phyloP scores from a whole-genome alignment of 768 basidiomycete genomes.

The Lentinula lateritia region DNA sequence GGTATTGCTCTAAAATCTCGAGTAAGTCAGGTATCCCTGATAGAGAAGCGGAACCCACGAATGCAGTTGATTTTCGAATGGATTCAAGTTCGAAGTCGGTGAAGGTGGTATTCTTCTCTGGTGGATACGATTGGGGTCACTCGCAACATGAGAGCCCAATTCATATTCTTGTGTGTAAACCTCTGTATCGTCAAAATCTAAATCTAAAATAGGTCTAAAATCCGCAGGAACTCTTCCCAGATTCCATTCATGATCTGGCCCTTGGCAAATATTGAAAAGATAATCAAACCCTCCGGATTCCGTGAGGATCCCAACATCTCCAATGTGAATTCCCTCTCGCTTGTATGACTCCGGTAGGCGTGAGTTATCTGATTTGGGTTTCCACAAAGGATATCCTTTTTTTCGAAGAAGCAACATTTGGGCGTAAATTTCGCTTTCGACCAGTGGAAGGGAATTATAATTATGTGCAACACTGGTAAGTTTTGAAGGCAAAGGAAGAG shows the following conservation, averaged over 20 bases:
- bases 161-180: not conserved
- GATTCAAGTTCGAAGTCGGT: no score
- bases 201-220: conserved; percentile 14
- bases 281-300: conserved; percentile 21
- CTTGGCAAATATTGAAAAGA: conserved; percentile 23
- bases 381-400: conserved; percentile 21
- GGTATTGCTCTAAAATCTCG: not conserved
- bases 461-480: no score
- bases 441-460: no score
- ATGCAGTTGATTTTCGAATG: no score
- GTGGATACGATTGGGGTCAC: not conserved
- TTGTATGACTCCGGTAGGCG: conserved; percentile 9
- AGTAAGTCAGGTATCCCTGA: not conserved
- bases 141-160: not conserved
- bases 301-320: conserved; percentile 25
- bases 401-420: conserved; percentile 12
- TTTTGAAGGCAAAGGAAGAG: not conserved
- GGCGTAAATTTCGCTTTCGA: conserved; percentile 13
- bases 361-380: conserved; percentile 15
- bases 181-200: not conserved
- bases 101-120: no score
- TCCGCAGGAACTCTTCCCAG: conserved; percentile 17
- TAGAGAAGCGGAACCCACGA: not conserved
- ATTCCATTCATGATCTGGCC: conserved; percentile 14
- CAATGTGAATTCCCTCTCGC: conserved; percentile 19